Evolutionary conservation across 257 asterid genomes (phyloP).

Genomic region (Cinchona pubescens): DNA sequence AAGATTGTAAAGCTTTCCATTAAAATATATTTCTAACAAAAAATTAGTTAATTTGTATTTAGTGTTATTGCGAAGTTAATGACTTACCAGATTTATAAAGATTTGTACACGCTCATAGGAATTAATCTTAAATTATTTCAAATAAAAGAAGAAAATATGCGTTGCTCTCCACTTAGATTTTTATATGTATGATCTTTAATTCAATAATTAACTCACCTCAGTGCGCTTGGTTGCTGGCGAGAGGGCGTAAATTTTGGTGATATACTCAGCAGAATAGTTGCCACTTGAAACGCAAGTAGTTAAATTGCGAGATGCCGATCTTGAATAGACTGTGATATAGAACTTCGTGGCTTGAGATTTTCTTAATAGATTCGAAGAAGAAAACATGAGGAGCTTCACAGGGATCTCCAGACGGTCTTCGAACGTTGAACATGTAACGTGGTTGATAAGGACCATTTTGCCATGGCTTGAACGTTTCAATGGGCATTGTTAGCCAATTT

Average conservation of each 20-base stretch:
- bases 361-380: conserved; percentile 30
- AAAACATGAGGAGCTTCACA: conserved; percentile 57
- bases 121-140: no score
- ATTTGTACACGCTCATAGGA: no score
- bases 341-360: conserved; percentile 19
- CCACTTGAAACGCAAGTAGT: conserved; percentile 33
- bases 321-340: conserved; percentile 17
- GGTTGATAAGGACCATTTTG: conserved; percentile 27
- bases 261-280: conserved; percentile 38
- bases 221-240: conserved; percentile 28
- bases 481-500: conserved; percentile 42
- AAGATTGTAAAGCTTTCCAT: no score
- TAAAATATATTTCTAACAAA: no score
- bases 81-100: no score
- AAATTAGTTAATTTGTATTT: no score
- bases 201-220: conserved; percentile 12
- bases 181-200: no score
- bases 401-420: conserved; percentile 31
- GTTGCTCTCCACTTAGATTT: no score
- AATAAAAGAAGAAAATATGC: no score
- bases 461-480: conserved; percentile 56
- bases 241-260: conserved; percentile 34
- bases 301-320: conserved; percentile 33
- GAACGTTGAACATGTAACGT: conserved; percentile 60
- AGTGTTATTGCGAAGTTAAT: no score